A percentile compares a stretch with the other conserved stretches of the same genome.
Conservation (phyloP, 1,284 basidiomycete genomes). For the Ustilago vetiveriae region DNA sequence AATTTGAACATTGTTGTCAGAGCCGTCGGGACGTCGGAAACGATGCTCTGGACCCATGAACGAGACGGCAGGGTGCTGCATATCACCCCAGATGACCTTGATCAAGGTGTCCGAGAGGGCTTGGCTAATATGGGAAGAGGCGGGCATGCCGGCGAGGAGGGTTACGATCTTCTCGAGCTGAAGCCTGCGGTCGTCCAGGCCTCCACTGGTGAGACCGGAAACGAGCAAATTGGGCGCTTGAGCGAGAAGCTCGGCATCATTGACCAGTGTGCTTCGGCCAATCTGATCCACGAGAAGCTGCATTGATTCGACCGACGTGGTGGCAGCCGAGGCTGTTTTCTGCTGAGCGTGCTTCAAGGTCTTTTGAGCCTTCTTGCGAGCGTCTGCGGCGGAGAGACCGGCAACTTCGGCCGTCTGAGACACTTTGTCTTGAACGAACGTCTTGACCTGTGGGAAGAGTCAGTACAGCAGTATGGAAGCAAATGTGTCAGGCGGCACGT, state of each 20-base stretch:
- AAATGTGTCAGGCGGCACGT: too few relatives aligned
- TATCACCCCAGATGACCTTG: constrained; percentile 69
- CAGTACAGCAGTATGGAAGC: too few relatives aligned
- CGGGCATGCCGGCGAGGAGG: constrained; percentile 50
- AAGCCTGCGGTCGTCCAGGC: constrained; percentile 55
- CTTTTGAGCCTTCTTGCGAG: constrained; percentile 14
- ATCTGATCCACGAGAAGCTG: constrained; percentile 26
- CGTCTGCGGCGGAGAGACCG: constrained; percentile 26
- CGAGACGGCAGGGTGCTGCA: constrained; percentile 78
- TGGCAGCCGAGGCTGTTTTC: constrained; percentile 5
- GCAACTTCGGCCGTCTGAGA: constrained; percentile 27
- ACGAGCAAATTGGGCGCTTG: constrained; percentile 30
- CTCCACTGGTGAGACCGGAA: constrained; percentile 23
- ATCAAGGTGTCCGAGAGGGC: constrained; percentile 42
- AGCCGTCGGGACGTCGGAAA: constrained; percentile 64
- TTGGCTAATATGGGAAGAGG: constrained; percentile 33
- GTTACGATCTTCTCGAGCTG: constrained; percentile 55
- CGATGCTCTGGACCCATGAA: constrained; percentile 70
- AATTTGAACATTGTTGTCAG: constrained; percentile 75
- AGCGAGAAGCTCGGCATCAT: constrained; percentile 37
- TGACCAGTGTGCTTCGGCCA: constrained; percentile 32
- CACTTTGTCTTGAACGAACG: constrained; percentile 33
- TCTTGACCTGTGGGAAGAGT: constrained; percentile 12
- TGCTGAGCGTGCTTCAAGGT: constrained; percentile 22
- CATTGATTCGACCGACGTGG: constrained; percentile 15